These are phyloP conservation scores for bread wheat (Triticum aestivum) DNA, from an alignment of 176 grass and related monocot genomes.

Conservation along the genomic window DNA sequence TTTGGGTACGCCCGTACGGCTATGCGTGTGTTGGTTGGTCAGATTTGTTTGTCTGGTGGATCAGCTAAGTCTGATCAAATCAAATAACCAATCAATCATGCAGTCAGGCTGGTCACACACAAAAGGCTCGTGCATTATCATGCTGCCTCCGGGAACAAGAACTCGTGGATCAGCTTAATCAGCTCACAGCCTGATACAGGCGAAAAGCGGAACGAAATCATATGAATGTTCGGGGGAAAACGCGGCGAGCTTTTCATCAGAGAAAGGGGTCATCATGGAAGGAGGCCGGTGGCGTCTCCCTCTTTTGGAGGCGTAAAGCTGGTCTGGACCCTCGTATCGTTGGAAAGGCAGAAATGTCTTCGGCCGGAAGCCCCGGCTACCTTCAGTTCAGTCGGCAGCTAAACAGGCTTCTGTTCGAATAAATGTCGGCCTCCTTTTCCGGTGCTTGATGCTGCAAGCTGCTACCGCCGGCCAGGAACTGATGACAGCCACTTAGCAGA, in stretches of 20 bases:
- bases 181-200: conserved; percentile 4
- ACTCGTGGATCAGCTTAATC: not conserved
- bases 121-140: not conserved
- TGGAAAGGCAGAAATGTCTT: not conserved
- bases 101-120: not conserved
- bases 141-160: conserved; percentile 1
- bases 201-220: not conserved
- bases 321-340: not conserved
- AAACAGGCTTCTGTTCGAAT: conserved; percentile 11
- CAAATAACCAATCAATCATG: not conserved
- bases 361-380: not conserved
- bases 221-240: not conserved
- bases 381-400: not conserved
- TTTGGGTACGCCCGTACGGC: not conserved
- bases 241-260: not conserved
- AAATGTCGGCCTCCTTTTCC: conserved; percentile 12
- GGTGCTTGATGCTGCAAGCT: not conserved
- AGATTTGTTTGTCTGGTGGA: conserved; percentile 5
- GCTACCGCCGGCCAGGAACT: not conserved
- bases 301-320: conserved; percentile 12
- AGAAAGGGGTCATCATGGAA: not conserved
- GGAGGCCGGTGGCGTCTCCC: not conserved
- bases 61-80: not conserved
- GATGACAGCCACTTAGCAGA: not conserved
- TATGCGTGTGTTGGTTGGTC: not conserved